These are phyloP conservation scores for Clathrospora elynae DNA, from an alignment of 2,329 filamentous ascomycete genomes.

Conservation along the genomic window DNA sequence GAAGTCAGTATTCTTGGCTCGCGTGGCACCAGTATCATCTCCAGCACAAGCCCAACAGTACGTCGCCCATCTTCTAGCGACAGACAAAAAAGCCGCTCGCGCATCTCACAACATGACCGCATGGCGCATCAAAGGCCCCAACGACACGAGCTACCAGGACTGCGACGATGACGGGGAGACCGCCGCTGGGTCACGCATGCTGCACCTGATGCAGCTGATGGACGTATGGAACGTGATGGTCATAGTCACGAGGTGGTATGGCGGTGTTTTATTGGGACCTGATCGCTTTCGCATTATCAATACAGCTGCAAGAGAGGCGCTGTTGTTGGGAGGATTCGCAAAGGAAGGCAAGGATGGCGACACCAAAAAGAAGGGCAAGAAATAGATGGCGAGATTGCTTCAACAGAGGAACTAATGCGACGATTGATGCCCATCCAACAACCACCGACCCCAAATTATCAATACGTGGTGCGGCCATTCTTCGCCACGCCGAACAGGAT, in stretches of 20 bases:
- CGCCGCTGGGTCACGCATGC: conserved; percentile 80
- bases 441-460: background rate
- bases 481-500: too few relatives aligned
- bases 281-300: conserved; percentile 92
- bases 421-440: background rate
- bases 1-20: conserved; percentile 86
- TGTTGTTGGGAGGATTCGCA: conserved; percentile 76
- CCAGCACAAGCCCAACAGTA: conserved; percentile 72
- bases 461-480: background rate
- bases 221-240: conserved; percentile 92
- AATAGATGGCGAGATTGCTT: conserved; percentile 12
- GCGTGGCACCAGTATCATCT: conserved; percentile 71
- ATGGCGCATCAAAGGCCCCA: conserved; percentile 75
- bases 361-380: conserved; percentile 43
- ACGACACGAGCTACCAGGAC: conserved; percentile 73
- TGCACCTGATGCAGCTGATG: conserved; percentile 94
- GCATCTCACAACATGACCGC: conserved; percentile 97
- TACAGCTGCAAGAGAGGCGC: conserved; percentile 77
- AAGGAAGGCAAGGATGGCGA: conserved; percentile 54
- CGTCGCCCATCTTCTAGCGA: conserved; percentile 75
- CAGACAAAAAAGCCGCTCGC: conserved; percentile 80
- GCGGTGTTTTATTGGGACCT: conserved; percentile 85
- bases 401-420: background rate
- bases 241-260: conserved; percentile 94
- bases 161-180: conserved; percentile 96